Base-by-base conservation (phyloP, 495 filamentous ascomycete species). In the Pseudomonodictys pantanalensis region DNA sequence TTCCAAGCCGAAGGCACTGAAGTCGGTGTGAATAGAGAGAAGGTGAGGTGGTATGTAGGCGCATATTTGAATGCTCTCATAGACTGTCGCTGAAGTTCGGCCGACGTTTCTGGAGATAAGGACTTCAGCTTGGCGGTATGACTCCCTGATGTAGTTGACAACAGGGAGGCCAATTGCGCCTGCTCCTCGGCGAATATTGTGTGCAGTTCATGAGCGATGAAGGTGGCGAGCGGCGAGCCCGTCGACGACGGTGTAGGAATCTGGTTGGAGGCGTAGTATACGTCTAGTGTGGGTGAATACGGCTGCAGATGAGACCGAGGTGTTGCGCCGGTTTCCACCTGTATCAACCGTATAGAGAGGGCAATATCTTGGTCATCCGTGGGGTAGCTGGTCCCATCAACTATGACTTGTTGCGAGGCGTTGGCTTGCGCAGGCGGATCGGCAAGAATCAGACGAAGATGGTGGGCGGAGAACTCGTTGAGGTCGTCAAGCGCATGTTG, bases 21-120 rank as follows among this genome's bases (percentile, higher is more conserved):
- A 5, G 82, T 83, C 10, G 88, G 86, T 0, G 89, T 92, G 67
- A 98, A 97, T 0, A 98, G 79, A 1, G 95, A 97, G 69, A 98
- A 95, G 2, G 93, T 95, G 2, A 98, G 76, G 68, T 98, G 93
- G 69, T 98, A 98, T 8, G 90, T 96, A 17, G 92, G 84, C 12
- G 92, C 86, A 69, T 96, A 96, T 69, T 92, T 95, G 64, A 97
- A 79, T 2, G 92, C 89, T 50, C 91, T 76, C 1, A 89, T 89
- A 54, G 87, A 86, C 47, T 83, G 81, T 57, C 78, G 76, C 45
- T 78, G 78, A 42, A 88, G 79, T 28, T 69, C 75, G 28, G 79
- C 78, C 3, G 75, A 69, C n/a, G 78, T 70, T 30, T 78, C 79
- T 30, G 75, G 72, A 24, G 75, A 78, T 33, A 74, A 67, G 22